Conservation (phyloP, 306 rosid genomes). For the Dalbergia oliveri region DNA sequence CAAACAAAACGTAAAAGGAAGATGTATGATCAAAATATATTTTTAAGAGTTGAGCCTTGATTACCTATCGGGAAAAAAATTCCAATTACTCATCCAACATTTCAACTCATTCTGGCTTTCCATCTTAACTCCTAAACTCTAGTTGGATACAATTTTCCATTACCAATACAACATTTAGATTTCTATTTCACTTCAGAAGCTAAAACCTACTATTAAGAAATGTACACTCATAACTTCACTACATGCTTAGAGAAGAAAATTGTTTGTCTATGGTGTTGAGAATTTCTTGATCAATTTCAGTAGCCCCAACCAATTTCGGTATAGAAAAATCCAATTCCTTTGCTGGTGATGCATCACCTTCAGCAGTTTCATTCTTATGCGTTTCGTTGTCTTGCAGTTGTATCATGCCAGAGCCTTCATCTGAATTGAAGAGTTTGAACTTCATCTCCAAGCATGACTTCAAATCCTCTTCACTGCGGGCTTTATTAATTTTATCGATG, state of each 20-base stretch:
- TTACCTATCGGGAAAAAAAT: too few relatives aligned
- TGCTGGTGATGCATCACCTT: constrained; percentile 49
- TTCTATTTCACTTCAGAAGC: constrained; percentile 33
- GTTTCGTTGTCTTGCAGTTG: constrained; percentile 54
- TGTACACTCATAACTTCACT: constrained; percentile 62
- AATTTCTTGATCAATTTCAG: constrained; percentile 72
- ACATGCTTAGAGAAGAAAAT: constrained; percentile 71
- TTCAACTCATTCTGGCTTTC: constrained; percentile 8
- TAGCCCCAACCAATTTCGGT: constrained; percentile 53
- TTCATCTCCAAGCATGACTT: constrained; percentile 75
- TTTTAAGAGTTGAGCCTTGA: too few relatives aligned
- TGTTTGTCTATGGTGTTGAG: constrained; percentile 67
- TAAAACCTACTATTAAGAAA: constrained; percentile 16
- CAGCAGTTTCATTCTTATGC: constrained; percentile 47
- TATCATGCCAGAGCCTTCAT: constrained; percentile 42
- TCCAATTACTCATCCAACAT: not conserved
- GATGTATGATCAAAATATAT: too few relatives aligned
- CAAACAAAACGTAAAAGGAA: too few relatives aligned
- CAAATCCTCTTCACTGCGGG: constrained; percentile 90
- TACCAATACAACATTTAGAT: constrained; percentile 27
- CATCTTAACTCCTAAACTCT: constrained; percentile 23
- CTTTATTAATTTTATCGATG: constrained; percentile 82
- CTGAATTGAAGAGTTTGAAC: constrained; percentile 63
- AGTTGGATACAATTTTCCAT: constrained; percentile 30
- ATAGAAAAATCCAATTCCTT: constrained; percentile 56